Evolutionary conservation across 23 red algal genomes (phyloP), one percentile per base, ranked within the genome.

Genomic region (Chondrus crispus): DNA sequence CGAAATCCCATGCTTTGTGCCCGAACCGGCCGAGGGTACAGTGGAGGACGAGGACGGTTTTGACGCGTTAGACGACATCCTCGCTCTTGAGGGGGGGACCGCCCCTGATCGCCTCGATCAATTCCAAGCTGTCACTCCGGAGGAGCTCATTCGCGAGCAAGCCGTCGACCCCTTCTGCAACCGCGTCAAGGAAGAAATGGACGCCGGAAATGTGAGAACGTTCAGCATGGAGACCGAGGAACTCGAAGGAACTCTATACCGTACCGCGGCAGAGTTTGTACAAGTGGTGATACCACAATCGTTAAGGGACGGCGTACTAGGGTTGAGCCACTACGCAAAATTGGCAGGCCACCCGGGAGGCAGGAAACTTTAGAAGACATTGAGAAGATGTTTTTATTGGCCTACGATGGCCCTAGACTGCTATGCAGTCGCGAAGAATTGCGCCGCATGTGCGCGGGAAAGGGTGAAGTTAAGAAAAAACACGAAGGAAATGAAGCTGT

Each of bases 361-460:
- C 22, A 41, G 60, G 28, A 55, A 58, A 29, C 40, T 87, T 55
- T 87, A 24, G 28, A 47, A 71, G 20, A 30, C 33, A 24, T 58
- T 87, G 35, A 41, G 82, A 3, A 20, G 57, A 72, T 49, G 8
- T 32, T 87, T 72, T 52, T 72, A 41, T 72, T 87, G 82, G 82
- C 82, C 82, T 26, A 45, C 35, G 5, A 87, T 87, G 82, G 35
- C 50, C n/a, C 71, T 64, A 24, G 47, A 72, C 57, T 46, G 38
- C 18, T 62, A 7, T 24, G 82, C 12, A 8, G 32, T 72, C 22
- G 62, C 50, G 10, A 36, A 46, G 28, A 30, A 11, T 4, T 87
- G 82, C 37, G 29, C 13, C 22, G 20, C 60, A 18, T 87, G 63
- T 58, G 54, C 82, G 5, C 32, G 42, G 62, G 71, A 72, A 30